Conservation (phyloP, 495 filamentous ascomycete species). For the Bacidia gigantensis region DNA sequence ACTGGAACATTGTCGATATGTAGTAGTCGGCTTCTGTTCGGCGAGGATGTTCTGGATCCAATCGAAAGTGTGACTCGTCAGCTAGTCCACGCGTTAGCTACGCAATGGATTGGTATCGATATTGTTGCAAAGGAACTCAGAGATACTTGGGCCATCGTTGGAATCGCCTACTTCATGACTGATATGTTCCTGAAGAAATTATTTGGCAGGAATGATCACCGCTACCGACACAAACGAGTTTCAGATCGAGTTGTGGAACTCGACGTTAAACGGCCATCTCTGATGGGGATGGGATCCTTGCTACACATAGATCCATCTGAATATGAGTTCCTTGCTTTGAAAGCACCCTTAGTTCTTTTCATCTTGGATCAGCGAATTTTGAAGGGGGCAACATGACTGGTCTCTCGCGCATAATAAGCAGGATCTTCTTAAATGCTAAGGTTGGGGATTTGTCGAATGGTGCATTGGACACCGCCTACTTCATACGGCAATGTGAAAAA, state of each 20-base stretch:
- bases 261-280: slow-evolving; percentile 69
- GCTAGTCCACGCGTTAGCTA: slow-evolving; percentile 72
- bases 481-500: slow-evolving; percentile 73
- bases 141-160: slow-evolving; percentile 89
- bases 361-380: slow-evolving; percentile 82
- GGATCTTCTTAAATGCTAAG: slow-evolving; percentile 67
- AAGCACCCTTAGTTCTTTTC: slow-evolving; percentile 82
- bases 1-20: slow-evolving; percentile 77
- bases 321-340: slow-evolving; percentile 78
- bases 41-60: slow-evolving; percentile 65
- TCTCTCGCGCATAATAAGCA: slow-evolving; percentile 68
- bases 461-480: slow-evolving; percentile 56
- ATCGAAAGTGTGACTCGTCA: slow-evolving; percentile 63
- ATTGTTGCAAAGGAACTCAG: slow-evolving; percentile 63
- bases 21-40: slow-evolving; percentile 73
- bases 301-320: slow-evolving; percentile 70
- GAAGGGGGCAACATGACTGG: slow-evolving; percentile 73
- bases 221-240: slow-evolving; percentile 77
- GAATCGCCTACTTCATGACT: slow-evolving; percentile 85
- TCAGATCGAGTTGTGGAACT: slow-evolving; percentile 68
- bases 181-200: slow-evolving; percentile 79
- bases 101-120: slow-evolving; percentile 84
- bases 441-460: slow-evolving; percentile 62
- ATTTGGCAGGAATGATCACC: slow-evolving; percentile 87
- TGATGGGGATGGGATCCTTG: slow-evolving; percentile 64